Conservation (phyloP, 371 early-diverging fungal species). For the Mortierella sp. region DNA sequence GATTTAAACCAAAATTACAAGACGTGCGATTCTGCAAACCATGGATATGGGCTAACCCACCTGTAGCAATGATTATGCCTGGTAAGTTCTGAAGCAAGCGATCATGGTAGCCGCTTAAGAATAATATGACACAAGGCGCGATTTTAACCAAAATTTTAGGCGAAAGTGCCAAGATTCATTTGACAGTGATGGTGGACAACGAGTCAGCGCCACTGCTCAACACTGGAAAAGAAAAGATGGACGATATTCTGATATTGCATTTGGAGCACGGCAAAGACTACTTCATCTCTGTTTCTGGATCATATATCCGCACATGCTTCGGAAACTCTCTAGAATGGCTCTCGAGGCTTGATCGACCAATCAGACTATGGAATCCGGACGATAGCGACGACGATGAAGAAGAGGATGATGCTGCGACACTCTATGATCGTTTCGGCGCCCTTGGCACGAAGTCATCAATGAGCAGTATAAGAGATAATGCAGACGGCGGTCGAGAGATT, state of each 20-base stretch:
- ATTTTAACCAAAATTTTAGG: slow-evolving; percentile 38
- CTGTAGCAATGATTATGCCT: slow-evolving; percentile 77
- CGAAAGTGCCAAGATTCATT: slow-evolving; percentile 69
- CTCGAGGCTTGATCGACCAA: slow-evolving; percentile 67
- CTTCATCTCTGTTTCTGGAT: slow-evolving; percentile 81
- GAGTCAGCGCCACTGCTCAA: slow-evolving; percentile 76
- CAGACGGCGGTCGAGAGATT: not conserved
- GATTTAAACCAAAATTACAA: slow-evolving; percentile 75
- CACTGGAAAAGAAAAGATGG: slow-evolving; percentile 69
- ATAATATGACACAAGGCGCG: not conserved
- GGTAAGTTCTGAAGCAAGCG: slow-evolving; percentile 51
- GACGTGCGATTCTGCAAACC: slow-evolving; percentile 66
- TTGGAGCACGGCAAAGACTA: slow-evolving; percentile 86
- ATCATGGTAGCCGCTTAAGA: not conserved
- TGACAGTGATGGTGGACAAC: slow-evolving; percentile 78
- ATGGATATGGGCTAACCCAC: slow-evolving; percentile 79
- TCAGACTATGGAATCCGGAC: slow-evolving; percentile 56
- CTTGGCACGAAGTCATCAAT: slow-evolving; percentile 28
- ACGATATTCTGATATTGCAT: slow-evolving; percentile 87
- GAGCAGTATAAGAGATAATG: slow-evolving; percentile 28
- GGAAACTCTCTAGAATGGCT: slow-evolving; percentile 77
- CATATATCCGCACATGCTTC: slow-evolving; percentile 81
- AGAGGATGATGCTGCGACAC: slow-evolving; percentile 31
- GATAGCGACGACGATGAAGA: slow-evolving; percentile 41
- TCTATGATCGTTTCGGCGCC: slow-evolving; percentile 23